phyloP scores from a whole-genome alignment of 169 alveolate genomes.

The Miamiensis avidus region DNA sequence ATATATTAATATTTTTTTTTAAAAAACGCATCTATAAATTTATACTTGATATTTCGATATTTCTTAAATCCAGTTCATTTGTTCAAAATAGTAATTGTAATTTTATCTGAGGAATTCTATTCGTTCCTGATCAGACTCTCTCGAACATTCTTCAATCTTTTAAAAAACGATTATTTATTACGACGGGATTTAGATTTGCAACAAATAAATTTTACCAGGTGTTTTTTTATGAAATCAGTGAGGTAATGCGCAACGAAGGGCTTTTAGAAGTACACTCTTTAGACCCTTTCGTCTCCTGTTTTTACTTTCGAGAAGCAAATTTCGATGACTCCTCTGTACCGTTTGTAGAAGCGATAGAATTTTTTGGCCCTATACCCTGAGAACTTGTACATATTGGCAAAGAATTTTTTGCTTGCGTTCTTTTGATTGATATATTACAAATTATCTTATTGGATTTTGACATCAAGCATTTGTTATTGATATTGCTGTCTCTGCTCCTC shows the following conservation, averaged over 20 bases:
- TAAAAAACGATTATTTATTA: not conserved
- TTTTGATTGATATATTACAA: no score
- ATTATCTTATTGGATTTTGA: no score
- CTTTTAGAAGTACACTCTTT: constrained; percentile 39
- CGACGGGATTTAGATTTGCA: not conserved
- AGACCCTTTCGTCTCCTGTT: not conserved
- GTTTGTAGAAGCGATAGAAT: constrained; percentile 34
- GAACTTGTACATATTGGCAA: no score
- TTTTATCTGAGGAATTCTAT: constrained; percentile 14
- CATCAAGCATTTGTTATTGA: no score
- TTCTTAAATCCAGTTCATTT: constrained; percentile 28
- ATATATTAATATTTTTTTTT: no score
- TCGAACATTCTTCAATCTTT: constrained; percentile 25
- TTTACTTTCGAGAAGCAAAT: no score
- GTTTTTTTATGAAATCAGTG: constrained; percentile 32
- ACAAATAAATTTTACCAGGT: constrained; percentile 2
- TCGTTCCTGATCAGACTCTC: constrained; percentile 50
- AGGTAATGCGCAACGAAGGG: constrained; percentile 36
- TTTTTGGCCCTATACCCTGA: constrained; percentile 1
- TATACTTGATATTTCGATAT: constrained; percentile 23
- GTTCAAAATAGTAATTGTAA: constrained; percentile 12
- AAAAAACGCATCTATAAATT: no score
- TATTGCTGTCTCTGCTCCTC: no score
- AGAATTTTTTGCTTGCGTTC: no score
- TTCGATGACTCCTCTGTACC: constrained; percentile 36